These are phyloP conservation scores for Ceriops decandra DNA, from an alignment of 345 rosid species.

Conservation along the genomic window DNA sequence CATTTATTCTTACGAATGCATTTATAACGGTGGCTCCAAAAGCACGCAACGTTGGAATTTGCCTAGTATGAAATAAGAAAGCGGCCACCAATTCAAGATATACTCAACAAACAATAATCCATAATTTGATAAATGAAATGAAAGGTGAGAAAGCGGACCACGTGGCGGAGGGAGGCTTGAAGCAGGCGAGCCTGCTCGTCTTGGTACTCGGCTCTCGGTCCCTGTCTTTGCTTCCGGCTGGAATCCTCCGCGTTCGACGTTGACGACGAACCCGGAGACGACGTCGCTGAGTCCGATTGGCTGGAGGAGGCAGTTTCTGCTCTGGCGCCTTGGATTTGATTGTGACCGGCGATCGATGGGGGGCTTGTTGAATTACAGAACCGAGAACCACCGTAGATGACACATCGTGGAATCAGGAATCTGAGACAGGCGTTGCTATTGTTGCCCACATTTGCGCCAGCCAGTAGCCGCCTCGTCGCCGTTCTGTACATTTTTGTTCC, in stretches of 20 bases:
- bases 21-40: too few relatives aligned
- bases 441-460: conserved; percentile 16
- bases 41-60: too few relatives aligned
- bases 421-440: conserved; percentile 18
- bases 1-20: too few relatives aligned
- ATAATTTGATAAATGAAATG: neutral
- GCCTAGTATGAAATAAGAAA: too few relatives aligned
- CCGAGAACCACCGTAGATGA: conserved; percentile 23
- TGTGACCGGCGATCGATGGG: conserved; percentile 31
- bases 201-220: conserved; percentile 49
- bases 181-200: conserved; percentile 82
- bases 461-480: conserved; percentile 52
- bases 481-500: conserved; percentile 50
- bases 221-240: conserved; percentile 36
- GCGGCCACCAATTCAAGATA: neutral
- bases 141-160: conserved; percentile 37
- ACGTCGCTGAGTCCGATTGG: conserved; percentile 35
- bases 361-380: conserved; percentile 36
- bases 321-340: conserved; percentile 15
- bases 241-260: conserved; percentile 39
- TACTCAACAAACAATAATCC: neutral
- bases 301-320: conserved; percentile 7
- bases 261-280: conserved; percentile 16
- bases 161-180: conserved; percentile 73
- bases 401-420: conserved; percentile 13